Conservation (phyloP, 331 rosid species). For the Malus hybrid region DNA sequence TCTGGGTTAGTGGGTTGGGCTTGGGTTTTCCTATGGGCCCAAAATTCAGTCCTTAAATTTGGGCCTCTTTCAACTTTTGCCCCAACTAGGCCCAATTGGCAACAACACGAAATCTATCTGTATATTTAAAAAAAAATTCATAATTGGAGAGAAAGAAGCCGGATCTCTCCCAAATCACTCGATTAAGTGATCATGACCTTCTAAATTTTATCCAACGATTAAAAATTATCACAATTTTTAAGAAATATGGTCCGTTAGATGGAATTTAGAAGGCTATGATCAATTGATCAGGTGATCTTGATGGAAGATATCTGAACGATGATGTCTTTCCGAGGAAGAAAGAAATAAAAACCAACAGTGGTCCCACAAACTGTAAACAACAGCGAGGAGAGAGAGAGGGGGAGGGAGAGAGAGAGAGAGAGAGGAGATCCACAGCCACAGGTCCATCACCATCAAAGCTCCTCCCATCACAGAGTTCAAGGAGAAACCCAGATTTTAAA, state of each 20-base stretch:
- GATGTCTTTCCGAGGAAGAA: too few species aligned
- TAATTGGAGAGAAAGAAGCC: background rate
- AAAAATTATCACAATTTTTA: too few species aligned
- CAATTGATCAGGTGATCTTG: too few species aligned
- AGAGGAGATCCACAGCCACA: conserved; percentile 5
- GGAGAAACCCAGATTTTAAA: background rate
- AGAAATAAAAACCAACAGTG: background rate
- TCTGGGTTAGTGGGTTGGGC: background rate
- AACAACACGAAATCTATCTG: background rate
- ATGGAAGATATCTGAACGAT: too few species aligned
- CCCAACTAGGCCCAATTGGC: background rate
- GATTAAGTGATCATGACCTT: too few species aligned
- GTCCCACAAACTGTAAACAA: background rate
- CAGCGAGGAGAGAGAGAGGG: background rate
- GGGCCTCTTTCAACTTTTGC: background rate
- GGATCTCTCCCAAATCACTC: too few species aligned
- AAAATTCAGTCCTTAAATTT: background rate
- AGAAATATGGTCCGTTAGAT: too few species aligned
- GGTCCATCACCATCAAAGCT: conserved; percentile 1
- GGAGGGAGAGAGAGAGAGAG: background rate
- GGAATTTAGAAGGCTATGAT: too few species aligned
- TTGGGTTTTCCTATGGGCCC: background rate
- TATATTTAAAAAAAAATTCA: background rate
- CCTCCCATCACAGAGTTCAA: background rate
- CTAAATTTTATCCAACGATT: too few species aligned